Evolutionary conservation across 345 rosid species (phyloP), one percentile per base, ranked within the genome.

Genomic region (Lepidium africanum): DNA sequence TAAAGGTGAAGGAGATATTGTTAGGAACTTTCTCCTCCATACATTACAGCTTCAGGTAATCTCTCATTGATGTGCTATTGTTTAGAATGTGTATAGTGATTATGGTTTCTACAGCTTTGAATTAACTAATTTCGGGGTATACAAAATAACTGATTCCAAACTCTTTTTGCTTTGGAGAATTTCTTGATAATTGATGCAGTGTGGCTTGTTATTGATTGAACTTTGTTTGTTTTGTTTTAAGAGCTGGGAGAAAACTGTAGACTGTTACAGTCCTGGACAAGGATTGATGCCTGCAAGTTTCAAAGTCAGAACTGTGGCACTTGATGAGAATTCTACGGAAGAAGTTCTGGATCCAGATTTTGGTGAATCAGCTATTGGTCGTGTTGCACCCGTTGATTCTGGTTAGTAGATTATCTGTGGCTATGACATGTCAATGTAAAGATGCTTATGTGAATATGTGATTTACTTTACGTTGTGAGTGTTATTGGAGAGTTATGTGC

Each of bases 221-320:
- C 7, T 32, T 65, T 21, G 39, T 74, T 51, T 36, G 30, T 57
- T 76, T 36, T 37, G 5, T 39, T 49, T 48, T 5, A 46, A 90
- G 97, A 90, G 97, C 61, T 90, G 97, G 97, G 97, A 90, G 85
- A 90, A 86, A 79, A 90, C 97, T 0, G 97, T 90, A 59, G 97
- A 90, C 76, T 90, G 95, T 73, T 90, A 87, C 77, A 87, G 97
- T 78, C 97, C 95, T 4, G 97, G 97, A 7, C 97, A 86, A 71
- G 97, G 97, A 1, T 77, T 90, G 75, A 90, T 90, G 97, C 97
- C 97, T 19, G 95, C 97, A 9, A 90, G 97, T 82, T 90, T 90
- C 40, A 90, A 90, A 75, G 95, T 90, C 33, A 86, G 90, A 75
- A 70, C 75, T 2, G 92, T 87, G 46, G 82, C 86, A 7, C 80